These are phyloP conservation scores for Pyrenula aspistea DNA, from an alignment of 495 filamentous ascomycete species.

Conservation along the genomic window DNA sequence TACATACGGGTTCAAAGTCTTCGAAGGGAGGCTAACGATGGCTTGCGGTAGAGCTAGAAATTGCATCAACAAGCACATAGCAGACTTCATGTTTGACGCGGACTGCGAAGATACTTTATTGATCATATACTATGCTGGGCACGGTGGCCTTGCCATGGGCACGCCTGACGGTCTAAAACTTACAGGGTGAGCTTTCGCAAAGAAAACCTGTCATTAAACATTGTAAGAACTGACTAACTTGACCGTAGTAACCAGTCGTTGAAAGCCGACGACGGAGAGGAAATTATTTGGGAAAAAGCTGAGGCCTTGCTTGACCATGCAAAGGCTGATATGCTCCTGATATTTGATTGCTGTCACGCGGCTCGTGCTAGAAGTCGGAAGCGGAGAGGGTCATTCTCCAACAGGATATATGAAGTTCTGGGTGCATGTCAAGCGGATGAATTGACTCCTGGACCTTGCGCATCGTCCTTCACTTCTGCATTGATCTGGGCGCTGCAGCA, in stretches of 20 bases:
- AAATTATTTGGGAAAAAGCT: slow-evolving; percentile 3
- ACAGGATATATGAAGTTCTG: neutral
- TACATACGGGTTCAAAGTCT: neutral
- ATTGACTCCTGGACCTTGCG: neutral
- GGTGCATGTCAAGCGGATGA: neutral
- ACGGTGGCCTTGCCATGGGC: slow-evolving; percentile 2
- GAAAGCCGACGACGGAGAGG: neutral
- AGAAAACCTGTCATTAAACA: neutral
- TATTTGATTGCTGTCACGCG: slow-evolving; percentile 12
- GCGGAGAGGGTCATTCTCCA: neutral
- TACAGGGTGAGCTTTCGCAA: neutral
- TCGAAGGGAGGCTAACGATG: neutral
- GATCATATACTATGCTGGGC: slow-evolving; percentile 12
- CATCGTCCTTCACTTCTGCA: neutral
- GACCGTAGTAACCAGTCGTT: neutral
- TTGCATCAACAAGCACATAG: slow-evolving; percentile 3
- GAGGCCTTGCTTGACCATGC: slow-evolving; percentile 3
- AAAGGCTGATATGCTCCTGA: slow-evolving; percentile 5
- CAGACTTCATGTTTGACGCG: slow-evolving; percentile 4
- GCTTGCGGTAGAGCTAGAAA: neutral
- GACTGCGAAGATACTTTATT: slow-evolving; percentile 5
- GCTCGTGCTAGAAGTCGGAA: neutral
- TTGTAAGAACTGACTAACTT: neutral
- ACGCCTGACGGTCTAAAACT: neutral
- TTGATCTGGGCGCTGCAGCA: neutral